phyloP scores from a whole-genome alignment of 192 early-diverging fungal species.

The Glomus cerebriforme region DNA sequence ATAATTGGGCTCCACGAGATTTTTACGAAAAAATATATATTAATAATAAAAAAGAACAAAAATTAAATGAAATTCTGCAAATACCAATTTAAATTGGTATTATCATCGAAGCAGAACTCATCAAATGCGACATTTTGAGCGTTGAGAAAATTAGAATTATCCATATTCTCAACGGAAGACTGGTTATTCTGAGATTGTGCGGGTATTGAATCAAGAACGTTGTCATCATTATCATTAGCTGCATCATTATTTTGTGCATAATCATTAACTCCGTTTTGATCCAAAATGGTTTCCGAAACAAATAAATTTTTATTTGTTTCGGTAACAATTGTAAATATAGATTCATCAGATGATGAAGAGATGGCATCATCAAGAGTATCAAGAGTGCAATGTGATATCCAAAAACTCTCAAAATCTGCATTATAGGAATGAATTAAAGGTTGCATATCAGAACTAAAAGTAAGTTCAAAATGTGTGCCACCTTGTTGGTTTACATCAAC shows the following conservation, averaged over 20 bases:
- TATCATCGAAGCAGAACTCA: not conserved
- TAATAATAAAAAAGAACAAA: not conserved
- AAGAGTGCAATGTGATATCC: not conserved
- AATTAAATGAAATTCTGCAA: not conserved
- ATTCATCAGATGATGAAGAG: not conserved
- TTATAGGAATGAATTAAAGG: not conserved
- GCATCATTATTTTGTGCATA: not conserved
- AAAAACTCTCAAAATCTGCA: not conserved
- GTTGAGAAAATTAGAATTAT: not conserved
- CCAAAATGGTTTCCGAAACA: not conserved
- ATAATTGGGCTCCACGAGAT: not conserved
- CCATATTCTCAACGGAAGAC: not conserved
- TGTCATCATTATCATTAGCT: not conserved
- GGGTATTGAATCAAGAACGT: not conserved
- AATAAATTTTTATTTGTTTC: too few species aligned
- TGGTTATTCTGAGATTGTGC: not conserved
- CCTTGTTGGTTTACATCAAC: not conserved
- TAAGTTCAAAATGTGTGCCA: not conserved
- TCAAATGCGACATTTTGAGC: not conserved
- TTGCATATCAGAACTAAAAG: not conserved
- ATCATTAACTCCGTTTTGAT: not conserved
- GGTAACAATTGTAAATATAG: not conserved
- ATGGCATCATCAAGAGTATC: not conserved
- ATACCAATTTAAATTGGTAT: not conserved
- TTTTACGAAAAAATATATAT: not conserved